Evolutionary conservation across 129 eudicot species (phyloP).

Genomic region (Smallanthus sonchifolius): DNA sequence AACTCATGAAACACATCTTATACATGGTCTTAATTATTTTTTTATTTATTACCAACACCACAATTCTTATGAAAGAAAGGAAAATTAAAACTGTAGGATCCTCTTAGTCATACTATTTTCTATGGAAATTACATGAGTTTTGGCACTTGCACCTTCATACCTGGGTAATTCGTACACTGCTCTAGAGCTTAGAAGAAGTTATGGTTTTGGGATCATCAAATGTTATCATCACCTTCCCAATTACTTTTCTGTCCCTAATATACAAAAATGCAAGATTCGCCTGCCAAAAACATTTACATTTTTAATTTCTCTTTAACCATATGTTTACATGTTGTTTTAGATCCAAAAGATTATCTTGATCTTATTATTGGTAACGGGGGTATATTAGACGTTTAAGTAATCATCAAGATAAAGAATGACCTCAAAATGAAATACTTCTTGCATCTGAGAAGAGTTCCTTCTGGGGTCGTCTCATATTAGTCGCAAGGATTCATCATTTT

Average conservation of each 20-base stretch:
- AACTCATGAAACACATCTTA: neutral
- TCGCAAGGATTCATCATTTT: neutral
- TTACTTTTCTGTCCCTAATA: constrained; percentile 73
- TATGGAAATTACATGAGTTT: neutral
- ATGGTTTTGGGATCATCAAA: constrained; percentile 49
- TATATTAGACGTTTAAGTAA: neutral
- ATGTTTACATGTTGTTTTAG: neutral
- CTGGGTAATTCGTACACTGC: neutral
- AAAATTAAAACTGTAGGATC: neutral
- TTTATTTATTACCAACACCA: neutral
- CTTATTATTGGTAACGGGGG: neutral
- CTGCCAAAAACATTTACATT: constrained; percentile 40
- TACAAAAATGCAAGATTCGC: constrained; percentile 78
- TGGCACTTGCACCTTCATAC: neutral
- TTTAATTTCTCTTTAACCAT: neutral
- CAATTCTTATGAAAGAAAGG: neutral
- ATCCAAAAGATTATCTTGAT: neutral
- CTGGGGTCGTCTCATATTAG: neutral
- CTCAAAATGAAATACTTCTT: neutral
- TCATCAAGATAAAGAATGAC: neutral
- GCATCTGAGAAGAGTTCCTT: neutral
- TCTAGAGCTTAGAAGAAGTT: constrained; percentile 58
- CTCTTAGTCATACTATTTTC: neutral
- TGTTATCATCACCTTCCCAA: constrained; percentile 84
- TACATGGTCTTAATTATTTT: neutral